A percentile compares a stretch with the other conserved stretches of the same genome.
These are phyloP conservation scores for Escallonia herrerae DNA, from an alignment of 129 eudicot species.

Conservation along the genomic window DNA sequence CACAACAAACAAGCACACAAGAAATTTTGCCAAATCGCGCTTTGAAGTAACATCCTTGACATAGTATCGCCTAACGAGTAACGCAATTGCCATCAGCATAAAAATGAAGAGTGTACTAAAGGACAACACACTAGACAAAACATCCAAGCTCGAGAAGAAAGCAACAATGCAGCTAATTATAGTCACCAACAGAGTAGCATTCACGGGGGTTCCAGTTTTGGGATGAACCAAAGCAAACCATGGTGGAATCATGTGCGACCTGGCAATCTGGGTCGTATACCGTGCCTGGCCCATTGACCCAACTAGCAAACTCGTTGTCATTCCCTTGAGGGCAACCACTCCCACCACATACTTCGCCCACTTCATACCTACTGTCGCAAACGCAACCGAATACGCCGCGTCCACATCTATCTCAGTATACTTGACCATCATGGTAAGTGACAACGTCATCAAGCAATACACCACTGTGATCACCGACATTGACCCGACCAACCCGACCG, in stretches of 20 bases:
- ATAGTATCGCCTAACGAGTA: constrained; percentile 70
- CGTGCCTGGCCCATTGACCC: constrained; percentile 90
- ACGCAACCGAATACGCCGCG: constrained; percentile 73
- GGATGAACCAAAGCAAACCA: constrained; percentile 61
- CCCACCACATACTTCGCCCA: constrained; percentile 82
- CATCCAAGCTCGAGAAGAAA: constrained; percentile 67
- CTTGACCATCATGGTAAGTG: constrained; percentile 66
- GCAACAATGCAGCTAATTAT: constrained; percentile 49
- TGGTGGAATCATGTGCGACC: constrained; percentile 71
- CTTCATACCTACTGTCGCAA: constrained; percentile 62
- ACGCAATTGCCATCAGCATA: constrained; percentile 86
- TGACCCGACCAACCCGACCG: constrained; percentile 70
- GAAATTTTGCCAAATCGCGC: constrained; percentile 28
- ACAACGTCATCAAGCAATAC: constrained; percentile 73
- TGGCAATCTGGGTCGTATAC: constrained; percentile 63
- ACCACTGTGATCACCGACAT: constrained; percentile 60
- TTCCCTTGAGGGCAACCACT: constrained; percentile 66
- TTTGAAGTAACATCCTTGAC: constrained; percentile 47
- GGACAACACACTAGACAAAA: constrained; percentile 76
- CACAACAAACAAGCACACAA: constrained; percentile 35
- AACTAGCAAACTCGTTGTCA: constrained; percentile 77
- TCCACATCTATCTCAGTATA: constrained; percentile 59
- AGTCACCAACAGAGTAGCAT: constrained; percentile 62
- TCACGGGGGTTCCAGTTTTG: constrained; percentile 64
- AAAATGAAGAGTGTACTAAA: constrained; percentile 75